phyloP scores from a whole-genome alignment of 1,284 basidiomycete genomes.

The Ceratobasidium sp. region DNA sequence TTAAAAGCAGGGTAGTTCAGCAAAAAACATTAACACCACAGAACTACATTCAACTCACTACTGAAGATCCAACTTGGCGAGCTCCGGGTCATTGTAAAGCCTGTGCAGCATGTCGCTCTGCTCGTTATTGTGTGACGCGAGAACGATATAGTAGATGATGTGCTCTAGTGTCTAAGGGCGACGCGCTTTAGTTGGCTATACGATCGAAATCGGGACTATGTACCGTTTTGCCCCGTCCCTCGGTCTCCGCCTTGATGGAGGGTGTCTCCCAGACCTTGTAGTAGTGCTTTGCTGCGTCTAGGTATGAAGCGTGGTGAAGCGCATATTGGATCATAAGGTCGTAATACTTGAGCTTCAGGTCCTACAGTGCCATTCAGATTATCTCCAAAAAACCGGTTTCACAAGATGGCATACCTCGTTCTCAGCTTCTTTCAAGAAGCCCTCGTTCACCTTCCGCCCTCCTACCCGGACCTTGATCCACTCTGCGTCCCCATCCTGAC shows the following conservation, averaged over 20 bases:
- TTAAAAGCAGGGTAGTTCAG: background rate
- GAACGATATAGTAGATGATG: conserved; percentile 92
- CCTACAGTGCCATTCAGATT: conserved; percentile 58
- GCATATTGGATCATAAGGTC: conserved; percentile 96
- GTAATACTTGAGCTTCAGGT: conserved; percentile 95
- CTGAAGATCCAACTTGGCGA: conserved; percentile 83
- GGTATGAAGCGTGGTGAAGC: conserved; percentile 81
- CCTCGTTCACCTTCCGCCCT: conserved; percentile 92
- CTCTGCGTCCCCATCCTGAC: conserved; percentile 77
- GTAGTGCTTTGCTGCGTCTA: conserved; percentile 95
- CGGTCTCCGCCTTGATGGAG: conserved; percentile 81
- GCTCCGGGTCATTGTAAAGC: conserved; percentile 76
- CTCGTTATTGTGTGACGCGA: conserved; percentile 95
- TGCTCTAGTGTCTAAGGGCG: conserved; percentile 79
- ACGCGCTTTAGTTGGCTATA: conserved; percentile 38
- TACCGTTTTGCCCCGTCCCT: conserved; percentile 75
- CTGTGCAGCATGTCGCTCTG: conserved; percentile 96
- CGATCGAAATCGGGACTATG: conserved; percentile 49
- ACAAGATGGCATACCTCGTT: conserved; percentile 71
- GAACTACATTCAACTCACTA: conserved; percentile 64
- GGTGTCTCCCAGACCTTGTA: conserved; percentile 97
- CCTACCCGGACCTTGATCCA: conserved; percentile 93
- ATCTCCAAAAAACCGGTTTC: background rate
- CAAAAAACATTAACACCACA: conserved; percentile 20
- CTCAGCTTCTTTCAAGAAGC: conserved; percentile 86